phyloP scores from a whole-genome alignment of 352 stramenopile genomes.

The Globisporangium spiculum region DNA sequence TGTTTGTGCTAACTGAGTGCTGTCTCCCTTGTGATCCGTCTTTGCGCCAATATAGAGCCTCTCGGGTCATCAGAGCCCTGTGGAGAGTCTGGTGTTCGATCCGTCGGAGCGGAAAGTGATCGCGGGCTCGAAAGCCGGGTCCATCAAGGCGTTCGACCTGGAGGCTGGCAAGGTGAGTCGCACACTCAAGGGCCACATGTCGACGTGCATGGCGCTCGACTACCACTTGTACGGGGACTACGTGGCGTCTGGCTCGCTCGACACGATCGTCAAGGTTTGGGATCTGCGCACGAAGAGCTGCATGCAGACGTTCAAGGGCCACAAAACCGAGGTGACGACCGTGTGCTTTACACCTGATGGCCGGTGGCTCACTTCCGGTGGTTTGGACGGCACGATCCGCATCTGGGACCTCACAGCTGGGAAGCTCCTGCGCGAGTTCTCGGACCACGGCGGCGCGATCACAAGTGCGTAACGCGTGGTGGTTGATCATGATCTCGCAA shows the following conservation, averaged over 20 bases:
- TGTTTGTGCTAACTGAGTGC: not conserved
- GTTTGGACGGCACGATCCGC: slow-evolving; percentile 68
- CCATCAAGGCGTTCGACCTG: slow-evolving; percentile 84
- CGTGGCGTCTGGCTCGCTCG: slow-evolving; percentile 72
- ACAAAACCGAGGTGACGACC: slow-evolving; percentile 70
- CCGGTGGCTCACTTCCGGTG: slow-evolving; percentile 79
- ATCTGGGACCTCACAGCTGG: slow-evolving; percentile 85
- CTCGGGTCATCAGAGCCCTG: slow-evolving; percentile 64
- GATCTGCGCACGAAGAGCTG: slow-evolving; percentile 82
- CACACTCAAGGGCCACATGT: slow-evolving; percentile 84
- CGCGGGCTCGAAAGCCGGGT: slow-evolving; percentile 72
- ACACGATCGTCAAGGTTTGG: slow-evolving; percentile 88
- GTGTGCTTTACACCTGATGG: slow-evolving; percentile 81
- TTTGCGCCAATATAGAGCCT: slow-evolving; percentile 45
- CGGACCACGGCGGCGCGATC: slow-evolving; percentile 71
- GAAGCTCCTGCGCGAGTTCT: slow-evolving; percentile 72
- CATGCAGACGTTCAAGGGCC: slow-evolving; percentile 86
- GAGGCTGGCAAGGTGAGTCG: slow-evolving; percentile 75
- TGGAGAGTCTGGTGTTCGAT: slow-evolving; percentile 83
- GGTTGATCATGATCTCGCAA: too few species aligned
- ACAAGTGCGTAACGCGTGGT: slow-evolving; percentile 27
- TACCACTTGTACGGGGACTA: slow-evolving; percentile 88
- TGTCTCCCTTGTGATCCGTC: not conserved
- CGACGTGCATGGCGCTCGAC: slow-evolving; percentile 73
- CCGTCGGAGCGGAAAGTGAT: slow-evolving; percentile 73